These are phyloP conservation scores for Talaromyces sp. DNA, from an alignment of 2,329 filamentous ascomycete species.

Conservation along the genomic window DNA sequence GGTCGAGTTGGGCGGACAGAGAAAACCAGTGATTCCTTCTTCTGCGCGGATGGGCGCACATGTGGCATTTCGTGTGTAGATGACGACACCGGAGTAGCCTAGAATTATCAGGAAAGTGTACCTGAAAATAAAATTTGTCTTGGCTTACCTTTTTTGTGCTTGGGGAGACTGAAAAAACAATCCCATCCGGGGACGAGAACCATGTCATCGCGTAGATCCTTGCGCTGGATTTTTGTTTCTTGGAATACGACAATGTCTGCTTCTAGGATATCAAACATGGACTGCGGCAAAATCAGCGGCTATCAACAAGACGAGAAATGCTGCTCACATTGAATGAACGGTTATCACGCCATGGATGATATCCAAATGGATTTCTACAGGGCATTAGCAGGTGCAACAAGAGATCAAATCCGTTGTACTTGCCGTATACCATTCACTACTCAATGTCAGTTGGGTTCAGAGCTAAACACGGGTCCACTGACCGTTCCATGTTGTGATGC, in stretches of 20 bases:
- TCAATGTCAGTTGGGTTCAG: slow-evolving; percentile 4
- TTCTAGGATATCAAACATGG: slow-evolving; percentile 91
- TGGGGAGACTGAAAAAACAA: slow-evolving; percentile 88
- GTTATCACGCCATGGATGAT: slow-evolving; percentile 73
- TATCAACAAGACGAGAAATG: background rate
- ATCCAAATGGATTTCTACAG: slow-evolving; percentile 73
- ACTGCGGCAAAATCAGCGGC: slow-evolving; percentile 37
- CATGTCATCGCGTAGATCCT: slow-evolving; percentile 92
- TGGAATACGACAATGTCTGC: slow-evolving; percentile 94
- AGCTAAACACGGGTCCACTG: slow-evolving; percentile 11
- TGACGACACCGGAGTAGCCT: slow-evolving; percentile 94
- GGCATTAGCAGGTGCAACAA: no score
- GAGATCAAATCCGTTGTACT: slow-evolving; percentile 11
- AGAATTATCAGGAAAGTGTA: background rate
- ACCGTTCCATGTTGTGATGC: slow-evolving; percentile 87
- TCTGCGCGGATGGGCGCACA: slow-evolving; percentile 87
- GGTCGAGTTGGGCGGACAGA: slow-evolving; percentile 66
- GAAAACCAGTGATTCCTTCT: slow-evolving; percentile 82
- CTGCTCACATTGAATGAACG: slow-evolving; percentile 60
- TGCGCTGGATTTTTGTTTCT: slow-evolving; percentile 91
- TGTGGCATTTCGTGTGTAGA: slow-evolving; percentile 83
- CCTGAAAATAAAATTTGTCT: background rate
- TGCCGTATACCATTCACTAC: slow-evolving; percentile 76
- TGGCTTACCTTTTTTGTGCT: slow-evolving; percentile 75
- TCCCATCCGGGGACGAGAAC: slow-evolving; percentile 93